These are phyloP conservation scores for Leishmania tarentolae DNA, from an alignment of 208 protist genomes.

Conservation along the genomic window DNA sequence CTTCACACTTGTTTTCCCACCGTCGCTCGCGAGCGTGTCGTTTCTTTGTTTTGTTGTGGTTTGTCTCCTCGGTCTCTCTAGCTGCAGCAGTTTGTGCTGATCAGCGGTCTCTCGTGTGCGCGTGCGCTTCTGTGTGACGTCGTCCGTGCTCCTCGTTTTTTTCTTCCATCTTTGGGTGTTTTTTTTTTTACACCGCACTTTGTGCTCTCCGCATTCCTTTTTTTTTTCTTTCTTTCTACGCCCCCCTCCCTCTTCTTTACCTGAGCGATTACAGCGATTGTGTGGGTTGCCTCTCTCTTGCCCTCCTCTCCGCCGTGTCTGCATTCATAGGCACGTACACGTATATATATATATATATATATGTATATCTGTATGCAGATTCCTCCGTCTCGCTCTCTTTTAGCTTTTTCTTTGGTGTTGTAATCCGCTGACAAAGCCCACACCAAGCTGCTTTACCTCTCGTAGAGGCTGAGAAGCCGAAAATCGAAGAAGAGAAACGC, in stretches of 20 bases:
- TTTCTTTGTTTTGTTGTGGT: neutral
- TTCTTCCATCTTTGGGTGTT: neutral
- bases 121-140: neutral
- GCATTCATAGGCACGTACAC: neutral
- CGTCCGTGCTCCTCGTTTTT: neutral
- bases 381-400: neutral
- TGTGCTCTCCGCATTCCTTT: neutral
- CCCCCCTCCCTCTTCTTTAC: neutral
- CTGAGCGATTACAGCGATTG: neutral
- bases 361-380: too few relatives aligned
- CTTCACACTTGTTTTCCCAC: neutral
- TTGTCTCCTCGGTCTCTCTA: neutral
- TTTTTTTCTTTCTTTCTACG: neutral
- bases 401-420: neutral
- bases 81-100: neutral
- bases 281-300: neutral
- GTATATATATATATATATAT: neutral
- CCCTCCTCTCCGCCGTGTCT: neutral
- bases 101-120: neutral
- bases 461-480: neutral
- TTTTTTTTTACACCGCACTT: neutral
- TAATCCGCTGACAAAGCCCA: neutral
- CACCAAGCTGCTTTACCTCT: neutral
- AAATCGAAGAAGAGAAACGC: neutral
- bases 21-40: neutral